Evolutionary conservation across 2,329 filamentous ascomycete genomes (phyloP).

Genomic region (Neurospora sp.): DNA sequence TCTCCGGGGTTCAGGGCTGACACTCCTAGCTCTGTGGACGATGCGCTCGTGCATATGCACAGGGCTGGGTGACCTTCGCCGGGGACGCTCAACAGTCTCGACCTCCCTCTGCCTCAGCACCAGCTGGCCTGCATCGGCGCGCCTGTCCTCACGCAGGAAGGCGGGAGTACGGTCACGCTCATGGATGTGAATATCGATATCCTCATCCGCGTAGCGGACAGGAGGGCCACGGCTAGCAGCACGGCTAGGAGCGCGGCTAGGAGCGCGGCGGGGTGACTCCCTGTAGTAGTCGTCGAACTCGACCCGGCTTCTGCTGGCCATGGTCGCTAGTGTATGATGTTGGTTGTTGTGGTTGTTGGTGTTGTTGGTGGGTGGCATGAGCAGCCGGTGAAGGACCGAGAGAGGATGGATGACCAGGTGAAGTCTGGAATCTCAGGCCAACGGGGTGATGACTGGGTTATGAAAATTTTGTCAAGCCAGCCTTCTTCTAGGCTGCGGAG

Average conservation of each 20-base stretch:
- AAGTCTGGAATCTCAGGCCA: background rate
- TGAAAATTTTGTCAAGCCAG: background rate
- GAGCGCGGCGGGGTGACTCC: slow-evolving; percentile 16
- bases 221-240: slow-evolving; percentile 11
- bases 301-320: slow-evolving; percentile 21
- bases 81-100: slow-evolving; percentile 40
- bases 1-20: slow-evolving; percentile 24
- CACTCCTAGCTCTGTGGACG: slow-evolving; percentile 33
- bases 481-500: background rate
- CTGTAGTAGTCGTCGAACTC: slow-evolving; percentile 37
- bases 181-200: slow-evolving; percentile 22
- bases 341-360: slow-evolving; percentile 1
- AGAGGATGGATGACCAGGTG: background rate
- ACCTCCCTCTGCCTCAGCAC: slow-evolving; percentile 46
- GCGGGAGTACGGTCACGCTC: slow-evolving; percentile 37
- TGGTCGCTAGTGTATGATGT: slow-evolving; percentile 10
- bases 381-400: background rate
- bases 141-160: slow-evolving; percentile 44
- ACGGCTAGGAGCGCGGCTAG: slow-evolving; percentile 3
- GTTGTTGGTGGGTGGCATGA: background rate
- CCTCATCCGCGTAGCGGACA: slow-evolving; percentile 19
- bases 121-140: slow-evolving; percentile 38
- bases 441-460: background rate
- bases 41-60: slow-evolving; percentile 33
- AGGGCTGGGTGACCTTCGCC: slow-evolving; percentile 34